Conservation (phyloP, 768 basidiomycete genomes). For the Chiua virens region DNA sequence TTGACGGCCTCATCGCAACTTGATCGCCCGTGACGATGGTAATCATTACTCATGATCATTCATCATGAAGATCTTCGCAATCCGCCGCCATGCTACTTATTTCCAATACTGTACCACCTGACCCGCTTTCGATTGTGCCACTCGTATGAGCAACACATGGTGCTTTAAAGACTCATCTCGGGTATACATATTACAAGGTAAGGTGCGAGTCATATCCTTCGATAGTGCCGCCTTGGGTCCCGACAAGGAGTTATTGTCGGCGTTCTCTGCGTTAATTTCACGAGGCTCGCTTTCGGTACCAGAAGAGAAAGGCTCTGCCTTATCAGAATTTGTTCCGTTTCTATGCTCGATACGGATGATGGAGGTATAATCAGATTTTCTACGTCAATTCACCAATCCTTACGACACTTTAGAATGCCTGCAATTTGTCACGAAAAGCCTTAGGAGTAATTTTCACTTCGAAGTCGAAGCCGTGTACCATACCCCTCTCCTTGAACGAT, state of each 20-base stretch:
- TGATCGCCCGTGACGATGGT: background rate
- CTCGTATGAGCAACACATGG: slow-evolving; percentile 6
- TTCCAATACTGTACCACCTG: slow-evolving; percentile 1
- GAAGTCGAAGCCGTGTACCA: slow-evolving; percentile 51
- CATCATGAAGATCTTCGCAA: slow-evolving; percentile 5
- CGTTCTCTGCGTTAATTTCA: slow-evolving; percentile 63
- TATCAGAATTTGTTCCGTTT: slow-evolving; percentile 10
- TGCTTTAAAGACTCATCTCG: slow-evolving; percentile 9
- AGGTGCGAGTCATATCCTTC: slow-evolving; percentile 40
- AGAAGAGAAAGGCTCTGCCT: background rate
- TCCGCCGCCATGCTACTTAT: background rate
- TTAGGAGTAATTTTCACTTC: slow-evolving; percentile 39
- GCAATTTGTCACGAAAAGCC: slow-evolving; percentile 52
- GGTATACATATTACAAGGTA: slow-evolving; percentile 26
- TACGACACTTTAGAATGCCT: slow-evolving; percentile 42
- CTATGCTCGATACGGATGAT: slow-evolving; percentile 16
- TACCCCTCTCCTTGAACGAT: slow-evolving; percentile 46
- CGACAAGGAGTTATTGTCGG: slow-evolving; percentile 38
- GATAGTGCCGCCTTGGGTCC: slow-evolving; percentile 41
- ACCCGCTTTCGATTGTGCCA: background rate
- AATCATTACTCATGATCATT: background rate
- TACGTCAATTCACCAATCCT: background rate
- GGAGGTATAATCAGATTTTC: slow-evolving; percentile 11
- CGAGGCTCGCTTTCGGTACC: slow-evolving; percentile 41
- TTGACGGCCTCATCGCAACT: no score